Percentiles rank a stretch among this genome's conserved stretches.
phyloP scores from a whole-genome alignment of 768 basidiomycete species.

The Mrakia frigida region DNA sequence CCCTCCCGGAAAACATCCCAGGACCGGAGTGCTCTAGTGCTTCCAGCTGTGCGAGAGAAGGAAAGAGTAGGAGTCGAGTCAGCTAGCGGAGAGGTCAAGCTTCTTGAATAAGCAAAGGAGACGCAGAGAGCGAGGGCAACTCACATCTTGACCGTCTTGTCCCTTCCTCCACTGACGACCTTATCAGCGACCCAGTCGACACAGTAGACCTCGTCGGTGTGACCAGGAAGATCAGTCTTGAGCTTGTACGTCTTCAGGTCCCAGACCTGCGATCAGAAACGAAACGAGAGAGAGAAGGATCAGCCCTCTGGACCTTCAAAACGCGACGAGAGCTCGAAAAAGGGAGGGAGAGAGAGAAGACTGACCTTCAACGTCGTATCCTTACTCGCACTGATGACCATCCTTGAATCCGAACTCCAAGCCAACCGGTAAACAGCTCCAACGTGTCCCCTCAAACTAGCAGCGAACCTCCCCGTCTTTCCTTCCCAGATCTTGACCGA shows the following conservation, averaged over 20 bases:
- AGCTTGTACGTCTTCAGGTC: slow-evolving; percentile 95
- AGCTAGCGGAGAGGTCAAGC: not conserved
- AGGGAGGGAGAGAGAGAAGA: slow-evolving; percentile 13
- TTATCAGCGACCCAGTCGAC: slow-evolving; percentile 99
- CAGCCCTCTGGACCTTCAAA: not conserved
- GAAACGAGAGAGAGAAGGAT: no score
- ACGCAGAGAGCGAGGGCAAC: not conserved
- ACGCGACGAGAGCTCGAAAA: not conserved
- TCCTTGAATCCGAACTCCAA: slow-evolving; percentile 89
- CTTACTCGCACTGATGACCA: slow-evolving; percentile 90
- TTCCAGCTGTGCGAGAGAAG: not conserved
- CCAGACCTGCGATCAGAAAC: slow-evolving; percentile 65
- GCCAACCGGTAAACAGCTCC: slow-evolving; percentile 89
- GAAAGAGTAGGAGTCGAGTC: not conserved
- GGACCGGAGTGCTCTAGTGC: not conserved
- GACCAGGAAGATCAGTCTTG: slow-evolving; percentile 86
- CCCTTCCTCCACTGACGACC: slow-evolving; percentile 93
- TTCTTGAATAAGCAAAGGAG: not conserved
- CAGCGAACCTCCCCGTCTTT: slow-evolving; percentile 68
- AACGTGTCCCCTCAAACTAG: slow-evolving; percentile 85
- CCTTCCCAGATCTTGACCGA: slow-evolving; percentile 89
- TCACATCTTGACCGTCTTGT: slow-evolving; percentile 50
- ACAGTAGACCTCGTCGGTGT: slow-evolving; percentile 97
- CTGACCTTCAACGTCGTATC: slow-evolving; percentile 90
- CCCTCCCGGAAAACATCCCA: no score